Evolutionary conservation across 768 basidiomycete species (phyloP), one percentile per base, ranked within the genome.

Genomic region (Psilocybe subaeruginosa): DNA sequence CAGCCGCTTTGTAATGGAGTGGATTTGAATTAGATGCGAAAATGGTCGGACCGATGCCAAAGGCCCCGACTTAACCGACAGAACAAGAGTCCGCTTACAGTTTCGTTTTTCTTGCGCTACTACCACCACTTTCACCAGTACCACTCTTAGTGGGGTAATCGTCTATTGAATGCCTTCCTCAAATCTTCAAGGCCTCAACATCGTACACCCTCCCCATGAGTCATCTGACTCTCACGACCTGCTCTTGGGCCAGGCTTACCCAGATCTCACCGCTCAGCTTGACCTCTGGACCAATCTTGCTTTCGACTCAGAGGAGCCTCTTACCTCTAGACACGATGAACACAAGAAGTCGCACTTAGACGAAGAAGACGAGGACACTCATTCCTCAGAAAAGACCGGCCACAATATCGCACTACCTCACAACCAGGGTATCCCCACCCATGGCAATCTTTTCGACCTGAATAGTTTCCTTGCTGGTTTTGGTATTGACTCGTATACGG

Each of bases 211-310:
- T 45, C 67, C 75, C n/a, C 74, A 69, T 19, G 72, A 76, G 29
- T 67, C 79, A 14, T 67, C 77, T 4, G 79, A 82, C 65, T 69
- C 73, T 30, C 83, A 85, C 70, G 87, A 91, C 61, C 79, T 91
- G 27, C 82, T 92, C 62, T 75, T 84, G 0, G 78, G 85, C 0
- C 83, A 85, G 27, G 78, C 87, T 0, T 91, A 86, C 70, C 88
- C 89, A 9, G 92, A 94, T 75, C 80, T 93, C 57, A 80, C 81
- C 17, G 87, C 91, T 0, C 91, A 91, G 71, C 86, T 92, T 56
- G 88, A 90, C 72, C 79, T 95, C 56, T 95, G 93, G 93, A 90
- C 91, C 12, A 88, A 91, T 73, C 80, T 94, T 58, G 75, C 86
- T 7, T 95, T 95, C 70, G 87, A 92, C 61, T 85, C 85, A 0